phyloP scores from a whole-genome alignment of 495 filamentous ascomycete genomes.

The Elasticomyces elasticus region DNA sequence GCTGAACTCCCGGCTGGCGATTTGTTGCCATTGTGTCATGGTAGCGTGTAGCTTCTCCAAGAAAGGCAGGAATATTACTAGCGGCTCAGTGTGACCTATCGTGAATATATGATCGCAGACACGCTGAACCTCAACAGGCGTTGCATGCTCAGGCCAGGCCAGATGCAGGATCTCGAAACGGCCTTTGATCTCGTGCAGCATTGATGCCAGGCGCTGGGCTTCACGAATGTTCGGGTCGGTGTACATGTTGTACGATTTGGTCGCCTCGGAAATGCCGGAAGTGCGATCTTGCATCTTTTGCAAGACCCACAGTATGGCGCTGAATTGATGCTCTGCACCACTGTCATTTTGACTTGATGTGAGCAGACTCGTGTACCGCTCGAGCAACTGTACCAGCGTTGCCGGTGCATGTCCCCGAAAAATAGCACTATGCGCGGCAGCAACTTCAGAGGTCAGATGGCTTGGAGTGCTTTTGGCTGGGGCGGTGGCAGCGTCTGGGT shows the following conservation, averaged over 20 bases:
- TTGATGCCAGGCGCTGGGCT: slow-evolving; percentile 54
- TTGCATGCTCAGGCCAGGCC: slow-evolving; percentile 63
- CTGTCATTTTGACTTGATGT: not conserved
- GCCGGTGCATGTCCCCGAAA: not conserved
- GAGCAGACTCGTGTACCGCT: not conserved
- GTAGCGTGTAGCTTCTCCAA: slow-evolving; percentile 72
- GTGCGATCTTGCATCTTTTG: not conserved
- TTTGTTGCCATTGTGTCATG: slow-evolving; percentile 86
- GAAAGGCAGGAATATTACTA: slow-evolving; percentile 72
- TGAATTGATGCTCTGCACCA: not conserved
- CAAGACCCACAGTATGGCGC: not conserved
- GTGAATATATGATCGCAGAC: slow-evolving; percentile 63
- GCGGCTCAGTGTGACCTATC: slow-evolving; percentile 69
- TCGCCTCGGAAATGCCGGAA: not conserved
- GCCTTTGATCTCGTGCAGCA: slow-evolving; percentile 54
- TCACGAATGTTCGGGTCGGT: slow-evolving; percentile 65
- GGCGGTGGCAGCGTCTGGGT: not conserved
- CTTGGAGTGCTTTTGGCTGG: not conserved
- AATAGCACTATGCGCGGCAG: not conserved
- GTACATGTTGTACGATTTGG: slow-evolving; percentile 71
- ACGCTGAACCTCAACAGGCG: slow-evolving; percentile 62
- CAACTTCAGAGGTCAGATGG: not conserved
- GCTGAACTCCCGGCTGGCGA: slow-evolving; percentile 71
- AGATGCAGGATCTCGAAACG: slow-evolving; percentile 62
- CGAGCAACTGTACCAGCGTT: not conserved